Conservation (phyloP, 83 land plant species). For the Diphasiastrum complanatum region DNA sequence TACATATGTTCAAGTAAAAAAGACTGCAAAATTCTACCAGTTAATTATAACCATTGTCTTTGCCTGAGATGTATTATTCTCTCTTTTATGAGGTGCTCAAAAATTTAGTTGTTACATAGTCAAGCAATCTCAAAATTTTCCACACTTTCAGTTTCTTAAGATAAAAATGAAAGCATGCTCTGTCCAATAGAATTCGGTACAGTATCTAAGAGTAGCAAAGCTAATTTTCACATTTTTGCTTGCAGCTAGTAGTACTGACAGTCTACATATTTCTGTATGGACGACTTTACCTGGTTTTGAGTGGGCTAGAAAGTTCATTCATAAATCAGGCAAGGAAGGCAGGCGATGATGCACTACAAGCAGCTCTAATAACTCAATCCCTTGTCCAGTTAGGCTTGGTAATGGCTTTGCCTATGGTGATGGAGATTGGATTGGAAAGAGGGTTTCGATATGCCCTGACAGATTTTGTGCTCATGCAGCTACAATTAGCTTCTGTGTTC, state of each 20-base stretch:
- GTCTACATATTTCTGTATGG: constrained; percentile 19
- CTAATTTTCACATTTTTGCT: not conserved
- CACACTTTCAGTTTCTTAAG: not conserved
- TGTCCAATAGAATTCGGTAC: not conserved
- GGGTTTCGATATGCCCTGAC: constrained; percentile 66
- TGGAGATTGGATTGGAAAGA: constrained; percentile 76
- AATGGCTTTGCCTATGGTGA: constrained; percentile 77
- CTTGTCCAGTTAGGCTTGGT: constrained; percentile 46
- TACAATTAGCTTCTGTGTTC: constrained; percentile 70
- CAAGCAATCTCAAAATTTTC: too few species aligned
- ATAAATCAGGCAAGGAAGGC: constrained; percentile 6
- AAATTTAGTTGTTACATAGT: too few species aligned
- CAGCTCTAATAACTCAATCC: constrained; percentile 24
- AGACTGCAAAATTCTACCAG: too few species aligned
- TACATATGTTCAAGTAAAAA: too few species aligned
- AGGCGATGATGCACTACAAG: constrained; percentile 11
- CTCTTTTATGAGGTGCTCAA: too few species aligned
- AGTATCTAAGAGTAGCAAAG: not conserved
- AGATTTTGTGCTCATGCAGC: constrained; percentile 76
- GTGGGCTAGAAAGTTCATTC: constrained; percentile 21
- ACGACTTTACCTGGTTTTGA: constrained; percentile 19
- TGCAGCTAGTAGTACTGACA: constrained; percentile 22
- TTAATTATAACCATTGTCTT: too few species aligned
- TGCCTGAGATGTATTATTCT: too few species aligned
- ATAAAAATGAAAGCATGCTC: not conserved